Evolutionary conservation across 2,329 filamentous ascomycete genomes (phyloP).

Genomic region (Colletotrichum orchidophilum): DNA sequence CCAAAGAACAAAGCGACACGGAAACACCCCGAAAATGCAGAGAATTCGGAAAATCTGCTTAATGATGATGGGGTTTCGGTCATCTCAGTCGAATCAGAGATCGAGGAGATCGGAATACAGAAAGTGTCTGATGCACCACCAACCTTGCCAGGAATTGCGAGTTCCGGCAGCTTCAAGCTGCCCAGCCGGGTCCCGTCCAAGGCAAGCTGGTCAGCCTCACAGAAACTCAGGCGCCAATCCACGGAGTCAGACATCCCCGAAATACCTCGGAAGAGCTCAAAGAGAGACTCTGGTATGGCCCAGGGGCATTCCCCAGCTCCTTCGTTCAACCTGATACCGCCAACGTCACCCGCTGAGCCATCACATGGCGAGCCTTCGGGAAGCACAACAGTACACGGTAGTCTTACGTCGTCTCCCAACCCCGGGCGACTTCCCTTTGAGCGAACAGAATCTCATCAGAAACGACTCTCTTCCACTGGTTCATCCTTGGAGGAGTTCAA

Average conservation of each 20-base stretch:
- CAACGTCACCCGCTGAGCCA: conserved; percentile 22
- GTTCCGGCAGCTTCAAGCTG: conserved; percentile 68
- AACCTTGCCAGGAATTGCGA: conserved; percentile 67
- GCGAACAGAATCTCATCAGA: conserved; percentile 59
- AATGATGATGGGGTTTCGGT: conserved; percentile 57
- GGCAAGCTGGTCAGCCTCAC: conserved; percentile 54
- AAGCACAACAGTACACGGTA: neutral
- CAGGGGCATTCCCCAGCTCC: conserved; percentile 45
- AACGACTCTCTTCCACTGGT: conserved; percentile 55
- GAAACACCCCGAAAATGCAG: conserved; percentile 35
- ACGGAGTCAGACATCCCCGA: conserved; percentile 56
- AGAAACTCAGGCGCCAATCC: conserved; percentile 44
- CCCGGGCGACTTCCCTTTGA: conserved; percentile 61
- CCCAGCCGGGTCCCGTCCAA: conserved; percentile 72
- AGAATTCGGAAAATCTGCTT: conserved; percentile 48
- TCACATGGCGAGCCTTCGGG: conserved; percentile 26
- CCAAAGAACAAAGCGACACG: conserved; percentile 41
- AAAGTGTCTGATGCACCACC: conserved; percentile 61
- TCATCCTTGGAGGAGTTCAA: conserved; percentile 62
- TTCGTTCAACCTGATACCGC: conserved; percentile 45
- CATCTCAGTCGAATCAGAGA: conserved; percentile 48
- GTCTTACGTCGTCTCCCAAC: conserved; percentile 14
- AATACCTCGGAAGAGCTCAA: conserved; percentile 79
- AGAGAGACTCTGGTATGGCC: conserved; percentile 60
- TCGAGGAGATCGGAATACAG: conserved; percentile 51